A percentile compares a stretch with the other conserved stretches of the same genome.
Evolutionary conservation across 768 basidiomycete species (phyloP).

Genomic region (Suillus subalutaceus): DNA sequence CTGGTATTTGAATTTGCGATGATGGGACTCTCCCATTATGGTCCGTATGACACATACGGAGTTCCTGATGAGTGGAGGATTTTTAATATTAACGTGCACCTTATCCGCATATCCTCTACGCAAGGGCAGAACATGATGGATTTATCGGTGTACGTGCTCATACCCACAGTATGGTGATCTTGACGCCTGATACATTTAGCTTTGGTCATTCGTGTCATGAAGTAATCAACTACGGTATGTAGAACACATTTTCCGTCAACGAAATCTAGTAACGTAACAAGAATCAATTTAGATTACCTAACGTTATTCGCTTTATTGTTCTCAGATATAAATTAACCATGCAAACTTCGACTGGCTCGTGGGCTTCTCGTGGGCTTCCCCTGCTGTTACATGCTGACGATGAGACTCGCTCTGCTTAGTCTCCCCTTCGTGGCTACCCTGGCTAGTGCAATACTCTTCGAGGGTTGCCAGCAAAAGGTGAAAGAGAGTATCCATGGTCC

Average conservation of each 20-base stretch:
- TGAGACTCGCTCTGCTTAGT: background rate
- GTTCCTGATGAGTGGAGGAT: background rate
- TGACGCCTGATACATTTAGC: background rate
- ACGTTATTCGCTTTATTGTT: background rate
- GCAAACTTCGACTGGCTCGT: background rate
- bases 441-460: conserved; percentile 17
- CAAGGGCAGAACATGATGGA: background rate
- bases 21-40: background rate
- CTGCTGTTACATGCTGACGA: background rate
- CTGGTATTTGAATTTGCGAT: background rate
- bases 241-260: background rate
- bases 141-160: background rate
- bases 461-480: conserved; percentile 33
- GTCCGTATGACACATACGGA: background rate
- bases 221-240: background rate
- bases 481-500: conserved; percentile 49
- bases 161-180: background rate
- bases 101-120: background rate
- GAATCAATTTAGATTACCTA: background rate
- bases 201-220: background rate
- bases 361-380: background rate
- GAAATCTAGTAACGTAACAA: background rate
- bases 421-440: conserved; percentile 15
- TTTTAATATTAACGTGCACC: background rate
- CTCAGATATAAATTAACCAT: background rate